Percentiles rank a stretch among this genome's conserved stretches.
phyloP scores from a whole-genome alignment of 106 monocot genomes.

The Ottelia alismoides region DNA sequence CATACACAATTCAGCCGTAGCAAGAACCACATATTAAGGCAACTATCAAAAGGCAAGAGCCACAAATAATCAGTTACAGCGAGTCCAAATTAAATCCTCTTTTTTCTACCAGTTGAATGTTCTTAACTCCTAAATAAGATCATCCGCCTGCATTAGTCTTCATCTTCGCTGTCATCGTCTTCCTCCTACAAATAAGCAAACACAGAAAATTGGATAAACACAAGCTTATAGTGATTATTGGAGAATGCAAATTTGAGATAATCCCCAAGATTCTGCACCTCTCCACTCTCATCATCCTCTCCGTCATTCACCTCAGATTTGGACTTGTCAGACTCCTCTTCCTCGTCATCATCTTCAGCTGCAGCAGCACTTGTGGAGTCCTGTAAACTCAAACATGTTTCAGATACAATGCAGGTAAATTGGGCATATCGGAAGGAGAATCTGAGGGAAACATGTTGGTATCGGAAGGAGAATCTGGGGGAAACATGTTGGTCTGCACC shows the following conservation, averaged over 20 bases:
- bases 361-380: background rate
- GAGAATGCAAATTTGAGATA: no score
- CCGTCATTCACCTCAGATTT: constrained; percentile 79
- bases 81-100: no score
- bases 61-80: no score
- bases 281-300: constrained; percentile 50
- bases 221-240: background rate
- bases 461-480: background rate
- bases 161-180: background rate
- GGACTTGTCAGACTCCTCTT: constrained; percentile 70
- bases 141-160: no score
- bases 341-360: constrained; percentile 54
- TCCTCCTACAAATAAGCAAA: constrained; percentile 1
- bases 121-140: no score
- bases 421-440: background rate
- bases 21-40: no score
- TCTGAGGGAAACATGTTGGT: background rate
- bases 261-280: background rate
- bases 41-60: no score
- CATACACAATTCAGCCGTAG: no score
- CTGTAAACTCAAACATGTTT: background rate
- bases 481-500: background rate
- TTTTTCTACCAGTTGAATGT: no score
- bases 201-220: background rate
- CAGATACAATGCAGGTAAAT: background rate